Evolutionary conservation across 495 filamentous ascomycete genomes (phyloP).

Genomic region (Aspergillus diversus): DNA sequence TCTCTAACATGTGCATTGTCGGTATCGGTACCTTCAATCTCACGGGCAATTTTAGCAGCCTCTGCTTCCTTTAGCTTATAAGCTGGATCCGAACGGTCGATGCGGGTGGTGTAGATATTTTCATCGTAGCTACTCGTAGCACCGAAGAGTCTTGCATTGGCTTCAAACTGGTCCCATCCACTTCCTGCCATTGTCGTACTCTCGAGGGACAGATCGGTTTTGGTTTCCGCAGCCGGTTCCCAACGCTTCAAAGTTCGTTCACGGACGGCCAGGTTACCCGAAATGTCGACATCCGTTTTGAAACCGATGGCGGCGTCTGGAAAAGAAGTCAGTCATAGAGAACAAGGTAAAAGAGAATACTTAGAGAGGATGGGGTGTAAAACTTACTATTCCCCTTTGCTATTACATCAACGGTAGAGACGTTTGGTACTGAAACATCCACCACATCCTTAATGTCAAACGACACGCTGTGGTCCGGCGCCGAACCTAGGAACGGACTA

Average conservation of each 20-base stretch:
- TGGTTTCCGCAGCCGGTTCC: slow-evolving; percentile 67
- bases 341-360: slow-evolving; percentile 13
- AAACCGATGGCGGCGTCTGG: slow-evolving; percentile 62
- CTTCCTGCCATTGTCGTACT: slow-evolving; percentile 40
- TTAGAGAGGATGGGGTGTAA: neutral
- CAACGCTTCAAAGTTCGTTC: slow-evolving; percentile 84
- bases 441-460: slow-evolving; percentile 79
- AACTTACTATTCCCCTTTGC: slow-evolving; percentile 73
- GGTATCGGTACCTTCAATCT: slow-evolving; percentile 75
- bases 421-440: slow-evolving; percentile 65
- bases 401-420: slow-evolving; percentile 50
- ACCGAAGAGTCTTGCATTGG: slow-evolving; percentile 85
- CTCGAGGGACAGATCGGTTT: slow-evolving; percentile 71
- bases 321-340: slow-evolving; percentile 6
- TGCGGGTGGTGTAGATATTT: slow-evolving; percentile 87
- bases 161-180: slow-evolving; percentile 94
- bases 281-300: slow-evolving; percentile 88
- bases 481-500: slow-evolving; percentile 61
- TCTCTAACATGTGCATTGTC: slow-evolving; percentile 83
- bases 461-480: slow-evolving; percentile 70
- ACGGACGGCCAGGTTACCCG: slow-evolving; percentile 65
- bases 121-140: slow-evolving; percentile 88
- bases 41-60: slow-evolving; percentile 82
- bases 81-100: slow-evolving; percentile 78
- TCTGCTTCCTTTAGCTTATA: slow-evolving; percentile 76